phyloP scores from a whole-genome alignment of 331 rosid species.

The Spiraea crenata region DNA sequence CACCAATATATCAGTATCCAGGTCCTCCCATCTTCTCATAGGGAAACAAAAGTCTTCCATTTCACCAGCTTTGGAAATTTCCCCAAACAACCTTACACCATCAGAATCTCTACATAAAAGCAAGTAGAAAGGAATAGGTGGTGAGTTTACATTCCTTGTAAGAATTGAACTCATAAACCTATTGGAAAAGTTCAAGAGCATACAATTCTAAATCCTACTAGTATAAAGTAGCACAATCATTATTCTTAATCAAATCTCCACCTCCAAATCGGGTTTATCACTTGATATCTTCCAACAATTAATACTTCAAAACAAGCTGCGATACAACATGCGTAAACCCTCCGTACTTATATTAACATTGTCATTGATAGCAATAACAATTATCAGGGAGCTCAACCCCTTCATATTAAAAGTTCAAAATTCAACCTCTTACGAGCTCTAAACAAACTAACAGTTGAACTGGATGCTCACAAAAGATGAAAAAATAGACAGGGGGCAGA shows the following conservation, averaged over 20 bases:
- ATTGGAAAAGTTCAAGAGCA: too few relatives aligned
- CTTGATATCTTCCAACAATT: neutral
- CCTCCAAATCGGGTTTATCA: too few relatives aligned
- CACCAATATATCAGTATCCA: conserved; percentile 65
- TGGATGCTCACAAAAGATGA: neutral
- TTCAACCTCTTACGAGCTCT: neutral
- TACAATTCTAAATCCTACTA: too few relatives aligned
- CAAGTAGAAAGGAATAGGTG: conserved; percentile 3
- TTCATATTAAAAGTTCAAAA: neutral
- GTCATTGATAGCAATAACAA: too few relatives aligned
- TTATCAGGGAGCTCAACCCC: neutral
- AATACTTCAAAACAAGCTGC: neutral
- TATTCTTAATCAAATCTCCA: too few relatives aligned
- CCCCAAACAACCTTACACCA: conserved; percentile 26
- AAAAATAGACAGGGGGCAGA: neutral
- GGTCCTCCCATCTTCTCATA: conserved; percentile 65
- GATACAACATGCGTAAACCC: neutral
- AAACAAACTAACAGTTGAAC: neutral
- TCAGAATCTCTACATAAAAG: conserved; percentile 25
- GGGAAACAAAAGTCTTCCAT: conserved; percentile 48
- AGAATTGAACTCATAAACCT: too few relatives aligned
- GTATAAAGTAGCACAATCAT: too few relatives aligned
- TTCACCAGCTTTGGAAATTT: conserved; percentile 28
- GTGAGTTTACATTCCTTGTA: too few relatives aligned
- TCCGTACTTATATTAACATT: neutral